These are phyloP conservation scores for Mortierella claussenii DNA, from an alignment of 192 early-diverging fungal genomes.

Conservation along the genomic window DNA sequence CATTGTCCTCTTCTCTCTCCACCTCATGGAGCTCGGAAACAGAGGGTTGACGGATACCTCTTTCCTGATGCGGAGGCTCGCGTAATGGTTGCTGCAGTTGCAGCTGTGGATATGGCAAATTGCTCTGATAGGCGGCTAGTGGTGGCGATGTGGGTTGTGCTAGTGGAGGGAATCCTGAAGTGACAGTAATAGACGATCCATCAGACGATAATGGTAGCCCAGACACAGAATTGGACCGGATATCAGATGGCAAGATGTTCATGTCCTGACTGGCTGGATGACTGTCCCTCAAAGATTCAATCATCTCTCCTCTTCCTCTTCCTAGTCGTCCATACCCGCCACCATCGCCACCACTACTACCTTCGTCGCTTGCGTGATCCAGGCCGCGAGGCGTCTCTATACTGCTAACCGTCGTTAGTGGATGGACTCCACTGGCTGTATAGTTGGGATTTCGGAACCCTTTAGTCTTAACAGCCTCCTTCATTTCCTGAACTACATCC, in stretches of 20 bases:
- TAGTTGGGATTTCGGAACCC: conserved; percentile 1
- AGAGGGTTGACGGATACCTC: not conserved
- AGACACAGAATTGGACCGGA: not conserved
- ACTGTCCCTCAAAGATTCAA: conserved; percentile 16
- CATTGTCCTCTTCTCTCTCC: conserved; percentile 26
- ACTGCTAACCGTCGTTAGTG: not conserved
- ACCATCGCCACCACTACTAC: too few species aligned
- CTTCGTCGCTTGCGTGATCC: too few species aligned
- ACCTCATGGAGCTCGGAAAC: conserved; percentile 9
- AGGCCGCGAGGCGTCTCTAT: too few species aligned
- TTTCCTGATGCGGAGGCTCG: not conserved
- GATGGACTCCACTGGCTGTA: not conserved
- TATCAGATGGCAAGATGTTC: conserved; percentile 5
- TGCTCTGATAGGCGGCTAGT: too few species aligned
- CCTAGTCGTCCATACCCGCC: too few species aligned
- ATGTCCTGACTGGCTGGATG: conserved; percentile 22
- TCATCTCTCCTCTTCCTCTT: not conserved
- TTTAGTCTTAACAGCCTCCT: conserved; percentile 26
- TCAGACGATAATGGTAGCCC: not conserved
- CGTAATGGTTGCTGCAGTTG: not conserved
- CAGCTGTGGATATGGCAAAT: not conserved
- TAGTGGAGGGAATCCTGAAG: not conserved
- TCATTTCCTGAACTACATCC: conserved; percentile 46
- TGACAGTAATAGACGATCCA: not conserved
- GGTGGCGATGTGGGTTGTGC: too few species aligned